Evolutionary conservation across 108 stramenopile genomes (phyloP), one percentile per base, ranked within the genome.

Genomic region (Phaeodactylum tricornutum): DNA sequence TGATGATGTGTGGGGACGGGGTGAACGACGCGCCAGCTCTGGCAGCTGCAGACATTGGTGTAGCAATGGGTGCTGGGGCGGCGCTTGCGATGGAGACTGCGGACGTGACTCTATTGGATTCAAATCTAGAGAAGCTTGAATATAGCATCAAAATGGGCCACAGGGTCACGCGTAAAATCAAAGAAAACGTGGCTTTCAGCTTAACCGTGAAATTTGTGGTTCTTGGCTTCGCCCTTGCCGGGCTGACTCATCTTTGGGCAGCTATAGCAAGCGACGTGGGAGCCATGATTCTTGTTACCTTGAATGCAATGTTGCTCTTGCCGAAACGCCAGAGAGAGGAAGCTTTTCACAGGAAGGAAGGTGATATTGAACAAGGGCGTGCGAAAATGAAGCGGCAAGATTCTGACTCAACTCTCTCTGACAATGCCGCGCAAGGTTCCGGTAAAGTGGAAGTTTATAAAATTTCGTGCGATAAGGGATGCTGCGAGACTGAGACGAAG

Each of bases 1-100:
- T 80, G 0, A 43, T 88, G 46, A 95, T 96, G 92, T 77, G 84
- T 4, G 97, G 97, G 1, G 95, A 98, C 51, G 97, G 67, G 11
- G 97, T 98, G 2, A 97, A 96, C 57, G 97, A 96, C 55, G 92
- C 93, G 2, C 92, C 96, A 6, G 96, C 96, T 7, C 77, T 98
- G 1, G 92, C 90, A 28, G 52, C 72, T 8, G 91, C 90, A n/a
- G 91, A 98, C 53, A 82, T 98, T 6, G 91, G 93, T 14, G 93
- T 98, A 5, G 95, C 97, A 0, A 96, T 98, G 93, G 96, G 94
- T 24, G 69, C 48, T 4, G 97, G 97, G 4, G 92, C 97, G 21
- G 95, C 93, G 26, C 69, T 96, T 15, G 97, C 97, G 8, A 92
- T 93, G 78, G 93, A 96, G 64, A 77, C 79, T 14, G 69, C 72